phyloP scores from a whole-genome alignment of 768 basidiomycete genomes.

The Rickenella mellea region DNA sequence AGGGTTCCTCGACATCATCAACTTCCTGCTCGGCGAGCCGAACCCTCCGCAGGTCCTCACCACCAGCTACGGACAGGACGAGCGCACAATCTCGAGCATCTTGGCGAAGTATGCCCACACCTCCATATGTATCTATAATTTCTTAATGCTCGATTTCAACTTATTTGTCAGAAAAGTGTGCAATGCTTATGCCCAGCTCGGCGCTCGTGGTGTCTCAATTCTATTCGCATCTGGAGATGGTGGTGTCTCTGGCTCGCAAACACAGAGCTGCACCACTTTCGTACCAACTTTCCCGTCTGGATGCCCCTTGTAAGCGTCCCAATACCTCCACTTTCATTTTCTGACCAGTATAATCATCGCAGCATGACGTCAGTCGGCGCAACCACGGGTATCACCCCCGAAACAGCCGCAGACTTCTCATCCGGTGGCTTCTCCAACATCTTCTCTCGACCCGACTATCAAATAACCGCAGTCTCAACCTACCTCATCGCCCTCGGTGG shows the following conservation, averaged over 20 bases:
- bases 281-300: slow-evolving; percentile 11
- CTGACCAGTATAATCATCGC: not conserved
- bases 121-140: not conserved
- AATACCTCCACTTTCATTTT: not conserved
- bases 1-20: slow-evolving; percentile 17
- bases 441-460: slow-evolving; percentile 9
- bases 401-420: slow-evolving; percentile 10
- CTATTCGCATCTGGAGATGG: slow-evolving; percentile 12
- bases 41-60: slow-evolving; percentile 19
- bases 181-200: slow-evolving; percentile 18
- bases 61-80: slow-evolving; percentile 19
- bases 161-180: slow-evolving; percentile 11
- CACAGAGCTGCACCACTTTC: slow-evolving; percentile 8
- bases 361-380: slow-evolving; percentile 10
- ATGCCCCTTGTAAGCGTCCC: slow-evolving; percentile 8
- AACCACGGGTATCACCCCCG: slow-evolving; percentile 6
- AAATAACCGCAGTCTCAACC: slow-evolving; percentile 15
- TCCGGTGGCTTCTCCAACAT: slow-evolving; percentile 11
- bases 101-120: slow-evolving; percentile 14
- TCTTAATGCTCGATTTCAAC: not conserved
- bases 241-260: slow-evolving; percentile 10
- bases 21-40: slow-evolving; percentile 13
- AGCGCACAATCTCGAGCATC: slow-evolving; percentile 9
- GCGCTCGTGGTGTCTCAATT: slow-evolving; percentile 12
- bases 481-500: slow-evolving; percentile 17